Conservation (phyloP, 2,329 filamentous ascomycete species). For the Aspergillus pseudoviridinutans region DNA sequence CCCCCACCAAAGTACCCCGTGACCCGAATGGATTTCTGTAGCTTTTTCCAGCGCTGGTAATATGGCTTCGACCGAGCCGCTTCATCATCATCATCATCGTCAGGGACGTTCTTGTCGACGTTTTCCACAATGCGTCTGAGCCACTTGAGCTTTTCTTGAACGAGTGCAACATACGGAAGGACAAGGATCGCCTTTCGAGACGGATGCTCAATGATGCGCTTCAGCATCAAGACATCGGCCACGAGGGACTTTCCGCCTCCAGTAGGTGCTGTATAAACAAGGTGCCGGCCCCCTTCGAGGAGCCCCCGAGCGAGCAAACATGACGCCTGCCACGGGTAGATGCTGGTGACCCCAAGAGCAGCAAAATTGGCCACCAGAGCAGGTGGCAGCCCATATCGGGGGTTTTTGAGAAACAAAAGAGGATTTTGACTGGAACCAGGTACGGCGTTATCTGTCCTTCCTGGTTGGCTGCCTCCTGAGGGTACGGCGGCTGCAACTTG, state of each 20-base stretch:
- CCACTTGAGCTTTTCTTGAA: slow-evolving; percentile 76
- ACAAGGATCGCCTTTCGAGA: slow-evolving; percentile 67
- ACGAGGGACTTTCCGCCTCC: slow-evolving; percentile 75
- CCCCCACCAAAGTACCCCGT: slow-evolving; percentile 73
- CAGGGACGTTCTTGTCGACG: slow-evolving; percentile 43
- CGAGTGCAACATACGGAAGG: slow-evolving; percentile 72
- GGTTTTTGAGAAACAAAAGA: slow-evolving; percentile 58
- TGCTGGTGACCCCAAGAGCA: slow-evolving; percentile 63
- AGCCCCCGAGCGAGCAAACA: slow-evolving; percentile 67
- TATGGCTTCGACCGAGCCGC: slow-evolving; percentile 35
- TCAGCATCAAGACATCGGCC: slow-evolving; percentile 69
- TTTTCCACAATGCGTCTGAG: slow-evolving; percentile 63
- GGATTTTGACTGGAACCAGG: slow-evolving; percentile 39
- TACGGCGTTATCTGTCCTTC: slow-evolving; percentile 50
- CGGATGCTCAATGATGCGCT: slow-evolving; percentile 61
- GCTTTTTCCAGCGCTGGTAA: slow-evolving; percentile 51
- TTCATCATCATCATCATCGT: slow-evolving; percentile 27
- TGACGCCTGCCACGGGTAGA: slow-evolving; percentile 76
- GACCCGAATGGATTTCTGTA: slow-evolving; percentile 60
- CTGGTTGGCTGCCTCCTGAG: slow-evolving; percentile 10
- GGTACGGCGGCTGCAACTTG: slow-evolving; percentile 18
- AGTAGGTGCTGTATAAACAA: slow-evolving; percentile 77
- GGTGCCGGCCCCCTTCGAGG: slow-evolving; percentile 61
- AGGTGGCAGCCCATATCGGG: slow-evolving; percentile 59
- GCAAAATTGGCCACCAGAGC: slow-evolving; percentile 62